Conservation (phyloP, 495 filamentous ascomycete species). For the Tuber indicum region DNA sequence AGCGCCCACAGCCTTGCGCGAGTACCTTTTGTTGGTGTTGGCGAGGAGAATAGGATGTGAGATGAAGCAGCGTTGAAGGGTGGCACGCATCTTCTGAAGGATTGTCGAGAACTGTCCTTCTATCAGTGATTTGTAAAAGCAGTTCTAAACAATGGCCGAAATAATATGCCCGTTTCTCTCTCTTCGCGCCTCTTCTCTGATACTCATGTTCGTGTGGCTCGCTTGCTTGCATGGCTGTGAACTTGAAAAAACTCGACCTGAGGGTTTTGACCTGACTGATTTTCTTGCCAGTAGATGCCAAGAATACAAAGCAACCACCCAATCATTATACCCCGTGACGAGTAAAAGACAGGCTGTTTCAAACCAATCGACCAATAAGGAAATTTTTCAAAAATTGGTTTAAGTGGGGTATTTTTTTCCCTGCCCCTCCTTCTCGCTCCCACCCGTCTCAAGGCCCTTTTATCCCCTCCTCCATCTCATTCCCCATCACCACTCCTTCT, state of each 20-base stretch:
- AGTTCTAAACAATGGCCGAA: background rate
- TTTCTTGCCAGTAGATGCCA: background rate
- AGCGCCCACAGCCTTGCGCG: background rate
- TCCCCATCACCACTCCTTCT: conserved; percentile 38
- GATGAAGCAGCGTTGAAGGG: background rate
- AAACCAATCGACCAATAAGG: conserved; percentile 14
- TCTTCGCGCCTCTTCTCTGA: background rate
- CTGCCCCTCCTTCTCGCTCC: conserved; percentile 38
- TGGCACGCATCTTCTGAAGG: background rate
- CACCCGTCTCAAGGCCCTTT: conserved; percentile 30
- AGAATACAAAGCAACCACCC: background rate
- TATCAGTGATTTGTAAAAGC: background rate
- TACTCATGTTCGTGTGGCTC: background rate
- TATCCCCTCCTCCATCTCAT: conserved; percentile 37
- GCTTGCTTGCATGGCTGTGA: background rate
- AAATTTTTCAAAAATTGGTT: conserved; percentile 4
- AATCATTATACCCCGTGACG: background rate
- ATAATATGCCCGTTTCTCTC: background rate
- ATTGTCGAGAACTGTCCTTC: background rate
- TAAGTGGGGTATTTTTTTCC: conserved; percentile 39
- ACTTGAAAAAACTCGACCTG: background rate
- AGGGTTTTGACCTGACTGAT: background rate
- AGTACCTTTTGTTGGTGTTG: background rate
- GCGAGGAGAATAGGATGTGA: background rate
- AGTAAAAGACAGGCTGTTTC: conserved; percentile 23